Evolutionary conservation across 2,329 filamentous ascomycete species (phyloP).

Genomic region (Gnomoniopsis sp.): DNA sequence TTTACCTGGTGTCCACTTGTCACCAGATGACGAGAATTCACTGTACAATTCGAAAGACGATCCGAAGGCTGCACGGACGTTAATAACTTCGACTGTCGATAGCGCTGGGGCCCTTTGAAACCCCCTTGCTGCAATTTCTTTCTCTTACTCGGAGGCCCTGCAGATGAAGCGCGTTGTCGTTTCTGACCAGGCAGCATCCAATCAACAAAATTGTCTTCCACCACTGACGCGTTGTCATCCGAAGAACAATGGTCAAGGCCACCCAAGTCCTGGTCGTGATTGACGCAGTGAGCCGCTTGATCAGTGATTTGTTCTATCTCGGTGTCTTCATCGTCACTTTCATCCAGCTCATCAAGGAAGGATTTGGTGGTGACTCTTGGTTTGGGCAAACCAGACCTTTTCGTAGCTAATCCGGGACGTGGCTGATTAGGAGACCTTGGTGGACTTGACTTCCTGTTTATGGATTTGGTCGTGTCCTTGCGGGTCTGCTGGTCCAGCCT

Average conservation of each 20-base stretch:
- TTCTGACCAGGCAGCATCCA: slow-evolving; percentile 45
- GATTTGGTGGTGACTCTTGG: neutral
- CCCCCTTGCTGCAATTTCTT: slow-evolving; percentile 26
- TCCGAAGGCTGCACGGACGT: slow-evolving; percentile 18
- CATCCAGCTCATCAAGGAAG: slow-evolving; percentile 7
- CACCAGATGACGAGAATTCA: neutral
- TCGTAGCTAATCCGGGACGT: slow-evolving; percentile 32
- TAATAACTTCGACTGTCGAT: slow-evolving; percentile 32
- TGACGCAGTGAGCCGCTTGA: neutral
- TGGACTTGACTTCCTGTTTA: slow-evolving; percentile 27
- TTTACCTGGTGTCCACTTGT: slow-evolving; percentile 1
- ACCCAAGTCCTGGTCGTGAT: neutral
- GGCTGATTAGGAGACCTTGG: slow-evolving; percentile 35
- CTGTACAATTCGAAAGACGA: neutral
- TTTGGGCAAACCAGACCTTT: neutral
- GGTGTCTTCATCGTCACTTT: slow-evolving; percentile 8
- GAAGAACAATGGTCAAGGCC: slow-evolving; percentile 10
- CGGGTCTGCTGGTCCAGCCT: slow-evolving; percentile 51
- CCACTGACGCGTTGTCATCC: slow-evolving; percentile 28
- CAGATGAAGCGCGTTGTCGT: slow-evolving; percentile 31
- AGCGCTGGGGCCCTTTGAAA: slow-evolving; percentile 26
- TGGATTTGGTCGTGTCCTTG: slow-evolving; percentile 28
- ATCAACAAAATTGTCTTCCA: slow-evolving; percentile 53
- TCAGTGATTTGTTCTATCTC: neutral
- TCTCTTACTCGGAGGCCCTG: slow-evolving; percentile 27